Percentiles rank a stretch among this genome's conserved stretches.
Evolutionary conservation across 1,284 basidiomycete genomes (phyloP).

Genomic region (Veloporphyrellus conicus): DNA sequence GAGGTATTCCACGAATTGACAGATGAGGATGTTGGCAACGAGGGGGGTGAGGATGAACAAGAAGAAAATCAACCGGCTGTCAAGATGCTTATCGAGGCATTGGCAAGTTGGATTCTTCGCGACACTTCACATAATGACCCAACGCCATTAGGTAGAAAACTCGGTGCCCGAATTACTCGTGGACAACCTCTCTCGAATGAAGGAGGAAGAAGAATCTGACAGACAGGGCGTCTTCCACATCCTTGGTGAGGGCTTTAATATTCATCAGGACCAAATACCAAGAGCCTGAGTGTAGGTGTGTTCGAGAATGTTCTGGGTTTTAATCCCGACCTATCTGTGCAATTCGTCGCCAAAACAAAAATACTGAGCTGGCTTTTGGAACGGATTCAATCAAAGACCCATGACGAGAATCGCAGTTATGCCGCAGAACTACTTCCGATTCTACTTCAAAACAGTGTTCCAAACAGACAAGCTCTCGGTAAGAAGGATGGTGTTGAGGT

Average conservation of each 20-base stretch:
- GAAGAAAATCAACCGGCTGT: slow-evolving; percentile 66
- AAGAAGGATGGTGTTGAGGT: slow-evolving; percentile 77
- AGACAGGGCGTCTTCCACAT: slow-evolving; percentile 88
- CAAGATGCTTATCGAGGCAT: slow-evolving; percentile 66
- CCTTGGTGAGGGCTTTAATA: slow-evolving; percentile 49
- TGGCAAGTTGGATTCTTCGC: slow-evolving; percentile 50
- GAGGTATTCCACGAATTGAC: slow-evolving; percentile 92
- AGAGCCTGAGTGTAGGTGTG: slow-evolving; percentile 55
- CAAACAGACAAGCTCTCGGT: slow-evolving; percentile 62
- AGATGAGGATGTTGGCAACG: slow-evolving; percentile 90
- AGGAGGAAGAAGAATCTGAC: slow-evolving; percentile 84
- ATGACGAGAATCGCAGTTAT: slow-evolving; percentile 85
- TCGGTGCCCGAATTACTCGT: slow-evolving; percentile 87
- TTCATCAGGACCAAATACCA: not conserved
- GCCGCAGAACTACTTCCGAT: slow-evolving; percentile 88
- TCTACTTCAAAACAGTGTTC: slow-evolving; percentile 69
- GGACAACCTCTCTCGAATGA: slow-evolving; percentile 79
- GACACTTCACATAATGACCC: slow-evolving; percentile 1
- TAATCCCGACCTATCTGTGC: slow-evolving; percentile 68
- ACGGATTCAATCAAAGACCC: slow-evolving; percentile 67
- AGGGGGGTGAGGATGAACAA: slow-evolving; percentile 64
- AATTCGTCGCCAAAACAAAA: slow-evolving; percentile 69
- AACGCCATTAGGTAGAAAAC: slow-evolving; percentile 58
- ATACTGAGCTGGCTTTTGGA: slow-evolving; percentile 78
- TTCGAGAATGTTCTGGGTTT: slow-evolving; percentile 92